Percentiles rank a stretch among this genome's conserved stretches.
phyloP scores from a whole-genome alignment of 2,329 filamentous ascomycete species.

The Alternaria brassicicola region DNA sequence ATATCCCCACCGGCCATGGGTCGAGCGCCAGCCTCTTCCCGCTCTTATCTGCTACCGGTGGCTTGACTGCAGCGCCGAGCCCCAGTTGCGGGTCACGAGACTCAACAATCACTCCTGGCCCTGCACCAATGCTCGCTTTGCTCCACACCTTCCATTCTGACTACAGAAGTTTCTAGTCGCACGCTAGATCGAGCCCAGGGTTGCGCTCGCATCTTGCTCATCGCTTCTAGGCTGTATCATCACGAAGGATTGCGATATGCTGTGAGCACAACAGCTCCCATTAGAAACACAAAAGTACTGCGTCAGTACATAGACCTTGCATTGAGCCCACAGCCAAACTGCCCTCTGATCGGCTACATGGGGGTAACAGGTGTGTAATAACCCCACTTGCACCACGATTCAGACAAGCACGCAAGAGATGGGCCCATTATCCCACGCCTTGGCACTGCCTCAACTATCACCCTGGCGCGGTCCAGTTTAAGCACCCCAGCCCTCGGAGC shows the following conservation, averaged over 20 bases:
- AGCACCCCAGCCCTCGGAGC: background rate
- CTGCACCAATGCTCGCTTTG: background rate
- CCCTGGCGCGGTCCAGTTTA: background rate
- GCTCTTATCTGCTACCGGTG: conserved; percentile 23
- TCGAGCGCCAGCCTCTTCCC: conserved; percentile 24
- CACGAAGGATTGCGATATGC: background rate
- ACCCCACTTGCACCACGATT: conserved; percentile 3
- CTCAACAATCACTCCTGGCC: conserved; percentile 21
- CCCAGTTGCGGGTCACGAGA: conserved; percentile 26
- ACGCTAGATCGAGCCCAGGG: background rate
- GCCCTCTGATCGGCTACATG: background rate
- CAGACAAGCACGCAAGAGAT: conserved; percentile 3
- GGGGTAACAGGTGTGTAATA: background rate
- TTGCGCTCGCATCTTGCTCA: background rate
- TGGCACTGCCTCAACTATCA: conserved; percentile 5
- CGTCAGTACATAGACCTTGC: background rate
- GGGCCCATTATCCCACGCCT: conserved; percentile 1
- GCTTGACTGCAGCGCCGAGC: conserved; percentile 26
- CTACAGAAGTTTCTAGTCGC: conserved; percentile 10
- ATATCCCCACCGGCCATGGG: conserved; percentile 17
- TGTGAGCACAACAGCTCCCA: background rate
- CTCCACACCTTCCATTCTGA: conserved; percentile 6
- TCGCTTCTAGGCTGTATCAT: background rate
- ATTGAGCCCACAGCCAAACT: background rate
- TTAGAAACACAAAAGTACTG: background rate